These are phyloP conservation scores for Nemania serpens DNA, from an alignment of 2,329 filamentous ascomycete genomes.

Conservation along the genomic window DNA sequence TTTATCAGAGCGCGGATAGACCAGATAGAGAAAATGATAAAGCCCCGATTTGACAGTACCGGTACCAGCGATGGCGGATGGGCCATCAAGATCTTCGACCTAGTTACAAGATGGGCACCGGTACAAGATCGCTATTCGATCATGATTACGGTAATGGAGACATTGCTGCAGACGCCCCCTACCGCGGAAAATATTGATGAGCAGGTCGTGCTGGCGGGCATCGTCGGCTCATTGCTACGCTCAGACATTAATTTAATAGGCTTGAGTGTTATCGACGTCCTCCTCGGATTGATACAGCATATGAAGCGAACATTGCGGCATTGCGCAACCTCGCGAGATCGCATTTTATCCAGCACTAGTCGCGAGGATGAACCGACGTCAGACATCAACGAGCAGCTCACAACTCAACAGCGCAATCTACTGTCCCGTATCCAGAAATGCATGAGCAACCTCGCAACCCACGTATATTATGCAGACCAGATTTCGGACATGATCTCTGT, in stretches of 20 bases:
- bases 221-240: constrained; percentile 81
- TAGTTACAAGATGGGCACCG: constrained; percentile 84
- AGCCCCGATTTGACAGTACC: constrained; percentile 47
- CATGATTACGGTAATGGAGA: constrained; percentile 79
- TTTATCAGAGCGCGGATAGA: constrained; percentile 70
- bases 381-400: constrained; percentile 46
- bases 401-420: constrained; percentile 65
- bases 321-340: constrained; percentile 44
- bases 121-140: constrained; percentile 95
- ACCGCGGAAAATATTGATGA: constrained; percentile 72
- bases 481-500: constrained; percentile 91
- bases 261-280: constrained; percentile 92
- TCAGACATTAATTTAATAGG: constrained; percentile 94
- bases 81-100: constrained; percentile 80
- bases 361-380: constrained; percentile 40
- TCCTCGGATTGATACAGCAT: constrained; percentile 83
- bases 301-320: constrained; percentile 78
- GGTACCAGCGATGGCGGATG: constrained; percentile 64
- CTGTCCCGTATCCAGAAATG: constrained; percentile 75
- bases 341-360: constrained; percentile 18
- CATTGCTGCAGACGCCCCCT: constrained; percentile 69
- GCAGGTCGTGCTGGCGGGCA: constrained; percentile 74
- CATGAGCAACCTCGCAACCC: constrained; percentile 88
- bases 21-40: constrained; percentile 60
- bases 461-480: constrained; percentile 96